These are phyloP conservation scores for Astrothelium subdiscretum DNA, from an alignment of 495 filamentous ascomycete genomes.

Conservation along the genomic window DNA sequence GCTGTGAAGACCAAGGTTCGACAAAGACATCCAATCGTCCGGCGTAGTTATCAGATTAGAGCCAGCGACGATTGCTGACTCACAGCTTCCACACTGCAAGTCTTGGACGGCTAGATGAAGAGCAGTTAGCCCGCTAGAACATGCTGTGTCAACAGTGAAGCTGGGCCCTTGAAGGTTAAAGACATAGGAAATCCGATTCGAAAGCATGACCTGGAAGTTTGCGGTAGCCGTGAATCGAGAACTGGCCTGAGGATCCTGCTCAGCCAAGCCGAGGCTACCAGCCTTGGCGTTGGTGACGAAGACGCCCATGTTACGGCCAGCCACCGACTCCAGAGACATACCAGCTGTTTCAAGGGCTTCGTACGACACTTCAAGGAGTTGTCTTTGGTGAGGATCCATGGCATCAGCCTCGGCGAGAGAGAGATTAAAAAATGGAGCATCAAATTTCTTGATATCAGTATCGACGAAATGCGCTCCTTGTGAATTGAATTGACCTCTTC, in stretches of 20 bases:
- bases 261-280: neutral
- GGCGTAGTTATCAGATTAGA: neutral
- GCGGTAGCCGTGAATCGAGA: neutral
- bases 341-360: conserved; percentile 11
- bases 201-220: conserved; percentile 29
- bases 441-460: conserved; percentile 3
- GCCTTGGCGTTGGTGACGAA: neutral
- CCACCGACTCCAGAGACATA: conserved; percentile 10
- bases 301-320: conserved; percentile 1
- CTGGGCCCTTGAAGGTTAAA: conserved; percentile 39
- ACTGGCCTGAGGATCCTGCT: neutral
- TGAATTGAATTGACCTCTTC: conserved; percentile 2
- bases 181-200: conserved; percentile 41
- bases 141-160: conserved; percentile 42
- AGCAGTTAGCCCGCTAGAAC: conserved; percentile 26
- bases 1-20: neutral
- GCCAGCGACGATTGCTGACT: neutral
- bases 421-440: conserved; percentile 10
- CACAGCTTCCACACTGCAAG: neutral
- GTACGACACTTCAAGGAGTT: conserved; percentile 5
- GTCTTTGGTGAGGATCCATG: conserved; percentile 12
- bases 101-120: conserved; percentile 4
- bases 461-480: conserved; percentile 3
- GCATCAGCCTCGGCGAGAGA: conserved; percentile 3
- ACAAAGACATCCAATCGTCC: conserved; percentile 4